Evolutionary conservation across 78 protist genomes (phyloP).

Genomic region (Thecamonas trahens): DNA sequence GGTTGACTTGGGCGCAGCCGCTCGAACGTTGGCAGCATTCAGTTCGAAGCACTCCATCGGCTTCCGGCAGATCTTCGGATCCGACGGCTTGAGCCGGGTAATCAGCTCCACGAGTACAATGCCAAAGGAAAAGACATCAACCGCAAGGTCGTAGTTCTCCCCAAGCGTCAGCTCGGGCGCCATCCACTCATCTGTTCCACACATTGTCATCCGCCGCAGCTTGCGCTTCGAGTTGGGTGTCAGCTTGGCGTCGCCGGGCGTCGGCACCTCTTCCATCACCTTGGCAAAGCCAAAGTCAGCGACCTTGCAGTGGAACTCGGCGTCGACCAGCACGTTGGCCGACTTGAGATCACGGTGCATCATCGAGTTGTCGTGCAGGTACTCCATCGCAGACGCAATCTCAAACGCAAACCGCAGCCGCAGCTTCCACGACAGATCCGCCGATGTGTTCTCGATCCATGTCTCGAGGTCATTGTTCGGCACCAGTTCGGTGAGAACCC

Average conservation of each 20-base stretch:
- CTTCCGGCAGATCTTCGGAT: too few relatives aligned
- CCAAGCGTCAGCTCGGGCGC: slow-evolving; percentile 43
- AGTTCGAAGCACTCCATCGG: too few relatives aligned
- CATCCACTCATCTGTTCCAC: slow-evolving; percentile 50
- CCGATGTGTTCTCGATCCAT: slow-evolving; percentile 21
- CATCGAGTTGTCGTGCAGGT: slow-evolving; percentile 45
- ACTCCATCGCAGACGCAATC: slow-evolving; percentile 43
- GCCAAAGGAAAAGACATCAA: slow-evolving; percentile 52
- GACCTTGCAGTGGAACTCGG: slow-evolving; percentile 37
- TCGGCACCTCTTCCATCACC: background rate
- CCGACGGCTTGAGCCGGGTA: slow-evolving; percentile 7
- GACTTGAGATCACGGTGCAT: slow-evolving; percentile 65
- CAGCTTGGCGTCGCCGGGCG: slow-evolving; percentile 8
- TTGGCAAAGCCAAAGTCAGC: slow-evolving; percentile 59
- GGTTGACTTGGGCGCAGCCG: too few relatives aligned
- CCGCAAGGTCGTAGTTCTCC: slow-evolving; percentile 31
- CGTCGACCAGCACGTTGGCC: slow-evolving; percentile 49
- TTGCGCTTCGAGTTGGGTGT: too few relatives aligned
- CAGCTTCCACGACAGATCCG: slow-evolving; percentile 14
- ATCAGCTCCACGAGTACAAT: slow-evolving; percentile 36
- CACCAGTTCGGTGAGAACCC: slow-evolving; percentile 39
- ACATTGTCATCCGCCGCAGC: slow-evolving; percentile 49
- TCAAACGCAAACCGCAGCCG: slow-evolving; percentile 23
- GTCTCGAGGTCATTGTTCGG: slow-evolving; percentile 37
- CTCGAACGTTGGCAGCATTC: too few relatives aligned